phyloP scores from a whole-genome alignment of 176 grass and related monocot species.

The Pharus latifolius region DNA sequence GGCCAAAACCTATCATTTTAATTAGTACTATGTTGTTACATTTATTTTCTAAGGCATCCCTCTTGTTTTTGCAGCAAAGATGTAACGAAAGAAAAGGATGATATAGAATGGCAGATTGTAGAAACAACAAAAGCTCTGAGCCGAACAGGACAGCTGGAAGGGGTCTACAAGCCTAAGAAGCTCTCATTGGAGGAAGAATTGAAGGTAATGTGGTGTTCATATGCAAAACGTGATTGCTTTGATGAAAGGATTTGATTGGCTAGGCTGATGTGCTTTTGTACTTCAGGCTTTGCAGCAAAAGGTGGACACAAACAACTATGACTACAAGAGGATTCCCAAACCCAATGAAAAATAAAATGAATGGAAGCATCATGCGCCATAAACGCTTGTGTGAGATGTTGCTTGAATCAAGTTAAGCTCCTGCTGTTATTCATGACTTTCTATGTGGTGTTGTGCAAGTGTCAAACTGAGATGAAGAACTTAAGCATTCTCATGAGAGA shows the following conservation, averaged over 20 bases:
- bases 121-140: conserved; percentile 75
- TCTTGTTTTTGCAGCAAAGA: conserved; percentile 57
- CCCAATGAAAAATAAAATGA: conserved; percentile 45
- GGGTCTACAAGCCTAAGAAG: too few species aligned
- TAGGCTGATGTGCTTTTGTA: background rate
- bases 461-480: too few species aligned
- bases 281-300: conserved; percentile 75
- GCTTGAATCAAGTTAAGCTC: too few species aligned
- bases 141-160: conserved; percentile 56
- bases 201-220: conserved; percentile 36
- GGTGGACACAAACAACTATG: conserved; percentile 83
- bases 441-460: too few species aligned
- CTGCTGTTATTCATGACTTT: too few species aligned
- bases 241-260: background rate
- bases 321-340: conserved; percentile 71
- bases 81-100: conserved; percentile 87
- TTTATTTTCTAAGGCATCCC: background rate
- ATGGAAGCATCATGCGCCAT: background rate
- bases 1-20: background rate
- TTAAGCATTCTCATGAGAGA: too few species aligned
- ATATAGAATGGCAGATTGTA: conserved; percentile 90
- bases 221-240: background rate
- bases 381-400: too few species aligned
- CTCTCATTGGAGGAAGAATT: conserved; percentile 86
- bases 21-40: background rate